Percentiles rank a stretch among this genome's conserved stretches.
Conservation (phyloP, 1,139 yeast species). For the Saccharomyces hybrid region DNA sequence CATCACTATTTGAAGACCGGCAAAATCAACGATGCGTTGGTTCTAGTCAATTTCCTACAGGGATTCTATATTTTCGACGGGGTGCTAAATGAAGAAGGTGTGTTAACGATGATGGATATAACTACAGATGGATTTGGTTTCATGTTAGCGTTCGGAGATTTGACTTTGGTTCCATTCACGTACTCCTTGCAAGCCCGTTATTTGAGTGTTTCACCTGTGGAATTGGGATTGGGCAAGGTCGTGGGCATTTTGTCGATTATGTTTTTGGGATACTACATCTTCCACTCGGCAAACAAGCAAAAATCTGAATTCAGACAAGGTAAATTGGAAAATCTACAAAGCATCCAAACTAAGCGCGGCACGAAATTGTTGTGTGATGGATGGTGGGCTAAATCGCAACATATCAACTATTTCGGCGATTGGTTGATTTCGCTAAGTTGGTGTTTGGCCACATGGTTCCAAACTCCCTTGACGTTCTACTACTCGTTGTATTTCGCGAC, state of each 20-base stretch:
- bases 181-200: slow-evolving; percentile 82
- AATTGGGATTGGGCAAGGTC: slow-evolving; percentile 41
- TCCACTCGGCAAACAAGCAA: slow-evolving; percentile 76
- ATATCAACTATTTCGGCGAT: slow-evolving; percentile 91
- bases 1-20: slow-evolving; percentile 64
- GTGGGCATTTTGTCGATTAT: slow-evolving; percentile 39
- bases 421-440: slow-evolving; percentile 89
- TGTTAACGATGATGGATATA: slow-evolving; percentile 87
- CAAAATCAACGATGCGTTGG: slow-evolving; percentile 59
- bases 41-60: slow-evolving; percentile 63
- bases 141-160: slow-evolving; percentile 91
- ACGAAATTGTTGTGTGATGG: slow-evolving; percentile 79
- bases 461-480: slow-evolving; percentile 77
- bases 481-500: slow-evolving; percentile 77
- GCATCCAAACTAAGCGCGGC: slow-evolving; percentile 67
- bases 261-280: slow-evolving; percentile 66
- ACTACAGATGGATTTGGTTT: slow-evolving; percentile 96
- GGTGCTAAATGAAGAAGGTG: slow-evolving; percentile 82
- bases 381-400: slow-evolving; percentile 95
- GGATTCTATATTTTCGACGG: slow-evolving; percentile 85
- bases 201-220: slow-evolving; percentile 55
- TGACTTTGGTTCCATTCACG: slow-evolving; percentile 89
- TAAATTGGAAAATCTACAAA: slow-evolving; percentile 54
- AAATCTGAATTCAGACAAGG: slow-evolving; percentile 81
- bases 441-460: slow-evolving; percentile 85